Conservation (phyloP, 352 stramenopile species). For the Phytopythium vexans region DNA sequence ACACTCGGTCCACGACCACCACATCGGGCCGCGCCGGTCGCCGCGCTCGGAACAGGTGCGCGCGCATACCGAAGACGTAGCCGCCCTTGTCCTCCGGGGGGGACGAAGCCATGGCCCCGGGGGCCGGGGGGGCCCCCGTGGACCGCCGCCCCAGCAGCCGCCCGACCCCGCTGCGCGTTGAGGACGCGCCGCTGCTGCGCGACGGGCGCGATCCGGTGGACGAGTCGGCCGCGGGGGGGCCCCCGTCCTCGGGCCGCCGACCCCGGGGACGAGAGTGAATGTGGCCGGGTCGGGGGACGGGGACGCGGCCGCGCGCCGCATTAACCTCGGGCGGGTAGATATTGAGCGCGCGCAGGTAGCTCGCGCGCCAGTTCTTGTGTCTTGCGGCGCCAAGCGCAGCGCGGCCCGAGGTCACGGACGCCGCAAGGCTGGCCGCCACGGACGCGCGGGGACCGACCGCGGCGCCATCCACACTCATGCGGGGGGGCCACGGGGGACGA, state of each 20-base stretch:
- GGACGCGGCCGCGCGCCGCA: conserved; percentile 8
- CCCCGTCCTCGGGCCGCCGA: too few species aligned
- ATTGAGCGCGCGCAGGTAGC: conserved; percentile 76
- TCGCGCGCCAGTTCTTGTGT: conserved; percentile 70
- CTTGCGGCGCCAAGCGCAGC: conserved; percentile 22
- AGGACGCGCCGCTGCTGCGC: too few species aligned
- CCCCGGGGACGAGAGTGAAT: too few species aligned
- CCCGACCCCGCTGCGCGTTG: too few species aligned
- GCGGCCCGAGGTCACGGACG: conserved; percentile 12
- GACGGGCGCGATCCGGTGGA: too few species aligned
- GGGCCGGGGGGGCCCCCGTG: too few species aligned
- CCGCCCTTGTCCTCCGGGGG: conserved; percentile 15
- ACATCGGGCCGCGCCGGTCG: conserved; percentile 17
- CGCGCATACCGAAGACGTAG: conserved; percentile 31
- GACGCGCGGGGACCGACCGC: not conserved
- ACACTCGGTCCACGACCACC: conserved; percentile 33
- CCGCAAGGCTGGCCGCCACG: conserved; percentile 7
- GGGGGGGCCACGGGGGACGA: not conserved
- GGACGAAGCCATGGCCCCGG: too few species aligned
- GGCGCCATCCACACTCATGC: not conserved
- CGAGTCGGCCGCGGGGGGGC: too few species aligned
- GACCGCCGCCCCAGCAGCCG: conserved; percentile 3
- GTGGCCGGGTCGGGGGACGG: conserved; percentile 10
- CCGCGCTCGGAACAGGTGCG: conserved; percentile 28
- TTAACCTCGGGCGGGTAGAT: conserved; percentile 54